Base-by-base conservation (phyloP, 176 grass and related monocot genomes). In the Ampelocalamus luodianensis region DNA sequence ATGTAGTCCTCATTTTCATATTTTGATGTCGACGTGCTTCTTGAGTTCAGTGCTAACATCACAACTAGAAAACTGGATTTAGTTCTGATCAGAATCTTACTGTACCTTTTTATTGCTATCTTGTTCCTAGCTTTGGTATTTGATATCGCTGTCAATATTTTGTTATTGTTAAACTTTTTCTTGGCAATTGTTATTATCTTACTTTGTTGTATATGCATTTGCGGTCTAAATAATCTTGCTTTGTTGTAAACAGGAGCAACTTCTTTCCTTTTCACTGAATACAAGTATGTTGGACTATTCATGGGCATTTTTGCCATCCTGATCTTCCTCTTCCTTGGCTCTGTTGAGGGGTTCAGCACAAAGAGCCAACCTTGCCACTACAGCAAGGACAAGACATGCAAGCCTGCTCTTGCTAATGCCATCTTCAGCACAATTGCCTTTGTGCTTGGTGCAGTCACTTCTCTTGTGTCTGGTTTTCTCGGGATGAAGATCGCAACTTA, bases 401-500 rank as follows among this genome's bases (percentile, higher is more conserved):
- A 97, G 84, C 92, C 95, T 67, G 95, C 90, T 69, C 92, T 97
- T 80, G 95, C 95, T 24, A 94, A 92, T 86, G 95, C 95, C 46
- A 58, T 83, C 15, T 97, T 97, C 90, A 97, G 95, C 84, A 97
- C 95, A 5, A n/a, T 94, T 20, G 89, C 95, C 53, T 97, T 97
- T 14, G 89, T 94, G 68, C 92, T 97, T 74, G 94, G 94, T 60
- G 94, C 90, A 39, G 42, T 94, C 73, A 97, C 94, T 84, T 97
- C 94, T 59, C 73, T 97, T 44, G 89, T 97, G 39, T 97, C 94
- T 85, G 94, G 94, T 77, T 97, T 97, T 59, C 94, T 97, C 32
- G 94, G 94, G 61, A 97, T 97, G 94, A 97, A 97, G 90, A 97
- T 97, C 29, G 94, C 94, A 42, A 97, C 94, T 9, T 97, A 87